Evolutionary conservation across 2,329 filamentous ascomycete species (phyloP).

Genomic region (Proliferodiscus dingleyae): DNA sequence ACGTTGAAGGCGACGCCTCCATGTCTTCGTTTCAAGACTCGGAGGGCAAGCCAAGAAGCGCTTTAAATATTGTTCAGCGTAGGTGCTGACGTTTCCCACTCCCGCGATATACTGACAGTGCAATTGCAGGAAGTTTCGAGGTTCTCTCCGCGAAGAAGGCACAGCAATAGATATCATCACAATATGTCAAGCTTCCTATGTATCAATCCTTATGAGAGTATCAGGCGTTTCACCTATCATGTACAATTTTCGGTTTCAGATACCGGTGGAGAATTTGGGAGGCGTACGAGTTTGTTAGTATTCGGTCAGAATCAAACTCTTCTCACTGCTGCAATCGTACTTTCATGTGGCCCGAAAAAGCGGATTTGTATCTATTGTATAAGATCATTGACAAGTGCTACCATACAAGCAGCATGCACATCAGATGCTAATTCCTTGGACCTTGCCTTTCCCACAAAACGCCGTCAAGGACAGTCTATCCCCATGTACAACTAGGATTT

Average conservation of each 20-base stretch:
- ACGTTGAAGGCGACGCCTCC: constrained; percentile 75
- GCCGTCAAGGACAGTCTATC: too few relatives aligned
- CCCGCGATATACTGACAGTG: constrained; percentile 4
- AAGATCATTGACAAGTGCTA: too few relatives aligned
- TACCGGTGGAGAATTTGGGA: background rate
- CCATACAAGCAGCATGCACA: too few relatives aligned
- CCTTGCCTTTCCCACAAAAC: too few relatives aligned
- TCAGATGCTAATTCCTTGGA: too few relatives aligned
- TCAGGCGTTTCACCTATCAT: constrained; percentile 1
- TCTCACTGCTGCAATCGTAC: background rate
- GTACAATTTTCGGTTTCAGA: constrained; percentile 6
- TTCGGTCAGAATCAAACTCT: constrained; percentile 1
- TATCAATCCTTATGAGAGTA: constrained; percentile 1
- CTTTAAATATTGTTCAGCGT: constrained; percentile 76
- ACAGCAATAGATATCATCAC: constrained; percentile 1
- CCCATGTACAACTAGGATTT: too few relatives aligned
- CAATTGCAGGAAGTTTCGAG: constrained; percentile 41
- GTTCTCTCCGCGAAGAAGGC: constrained; percentile 36
- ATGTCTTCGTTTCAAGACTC: constrained; percentile 63
- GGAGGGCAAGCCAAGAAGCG: constrained; percentile 62
- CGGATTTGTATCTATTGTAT: too few relatives aligned
- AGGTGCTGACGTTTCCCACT: constrained; percentile 37
- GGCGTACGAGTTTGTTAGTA: background rate
- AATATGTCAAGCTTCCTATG: background rate
- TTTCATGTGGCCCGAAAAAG: too few relatives aligned